Percentiles rank a stretch among this genome's conserved stretches.
Evolutionary conservation across 805 yeast species (phyloP).

Genomic region (Lachancea meyersii): DNA sequence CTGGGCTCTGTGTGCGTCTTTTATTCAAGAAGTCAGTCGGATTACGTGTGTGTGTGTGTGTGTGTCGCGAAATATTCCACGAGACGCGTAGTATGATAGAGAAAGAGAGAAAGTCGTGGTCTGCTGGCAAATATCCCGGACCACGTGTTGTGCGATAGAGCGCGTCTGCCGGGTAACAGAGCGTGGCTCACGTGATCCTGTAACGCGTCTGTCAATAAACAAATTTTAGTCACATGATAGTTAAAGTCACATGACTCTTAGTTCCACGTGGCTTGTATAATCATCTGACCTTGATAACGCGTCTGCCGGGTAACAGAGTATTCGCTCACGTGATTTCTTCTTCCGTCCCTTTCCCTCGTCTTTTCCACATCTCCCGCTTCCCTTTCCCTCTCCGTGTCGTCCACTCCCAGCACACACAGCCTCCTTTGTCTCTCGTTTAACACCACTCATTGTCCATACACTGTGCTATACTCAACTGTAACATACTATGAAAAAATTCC

Average conservation of each 20-base stretch:
- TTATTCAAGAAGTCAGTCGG: neutral
- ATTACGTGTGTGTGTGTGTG: neutral
- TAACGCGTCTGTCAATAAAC: no score
- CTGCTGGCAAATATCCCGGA: no score
- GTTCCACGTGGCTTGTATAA: no score
- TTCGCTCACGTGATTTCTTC: neutral
- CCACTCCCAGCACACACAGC: neutral
- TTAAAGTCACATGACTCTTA: no score
- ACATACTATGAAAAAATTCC: conserved; percentile 10
- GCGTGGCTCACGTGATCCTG: no score
- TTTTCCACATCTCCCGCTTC: no score
- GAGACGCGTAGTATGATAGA: no score
- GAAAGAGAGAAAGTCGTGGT: no score
- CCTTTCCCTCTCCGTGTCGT: neutral
- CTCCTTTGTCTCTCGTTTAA: neutral
- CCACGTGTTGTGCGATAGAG: no score
- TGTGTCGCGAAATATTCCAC: neutral
- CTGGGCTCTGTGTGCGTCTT: neutral
- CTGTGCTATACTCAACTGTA: neutral
- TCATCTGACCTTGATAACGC: no score
- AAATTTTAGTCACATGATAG: no score
- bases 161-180: neutral
- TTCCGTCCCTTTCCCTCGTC: neutral
- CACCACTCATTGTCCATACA: neutral
- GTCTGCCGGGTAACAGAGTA: neutral